These are phyloP conservation scores for Saturnispora serradocipensis DNA, from an alignment of 805 yeast species.

Conservation along the genomic window DNA sequence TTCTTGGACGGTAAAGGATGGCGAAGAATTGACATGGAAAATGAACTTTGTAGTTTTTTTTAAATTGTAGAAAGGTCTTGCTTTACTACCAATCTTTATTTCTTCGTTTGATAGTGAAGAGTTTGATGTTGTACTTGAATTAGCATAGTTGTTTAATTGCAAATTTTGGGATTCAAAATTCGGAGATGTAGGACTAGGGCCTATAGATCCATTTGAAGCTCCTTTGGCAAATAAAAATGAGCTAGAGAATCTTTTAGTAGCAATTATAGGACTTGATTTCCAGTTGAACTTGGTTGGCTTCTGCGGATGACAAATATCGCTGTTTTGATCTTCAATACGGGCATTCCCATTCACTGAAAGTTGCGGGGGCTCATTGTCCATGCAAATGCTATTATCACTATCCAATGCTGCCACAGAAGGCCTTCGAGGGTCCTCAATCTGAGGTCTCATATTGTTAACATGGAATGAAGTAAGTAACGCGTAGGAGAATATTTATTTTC, in stretches of 20 bases:
- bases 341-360: neutral
- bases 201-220: neutral
- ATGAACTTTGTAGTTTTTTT: slow-evolving; percentile 12
- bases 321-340: neutral
- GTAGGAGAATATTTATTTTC: neutral
- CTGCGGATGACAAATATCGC: neutral
- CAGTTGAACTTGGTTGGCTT: neutral
- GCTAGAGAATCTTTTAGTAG: slow-evolving; percentile 5
- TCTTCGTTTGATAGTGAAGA: slow-evolving; percentile 12
- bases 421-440: neutral
- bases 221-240: neutral
- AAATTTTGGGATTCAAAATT: neutral
- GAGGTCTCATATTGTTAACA: neutral
- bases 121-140: slow-evolving; percentile 3
- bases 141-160: neutral
- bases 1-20: neutral
- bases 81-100: slow-evolving; percentile 5
- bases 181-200: neutral
- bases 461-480: neutral
- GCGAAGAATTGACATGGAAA: slow-evolving; percentile 9
- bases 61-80: slow-evolving; percentile 9
- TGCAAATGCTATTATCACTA: neutral
- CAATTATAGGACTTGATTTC: neutral
- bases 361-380: neutral
- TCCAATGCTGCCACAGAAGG: neutral